Evolutionary conservation across 805 yeast species (phyloP), one percentile per base, ranked within the genome.

Genomic region (Teunomyces stri): DNA sequence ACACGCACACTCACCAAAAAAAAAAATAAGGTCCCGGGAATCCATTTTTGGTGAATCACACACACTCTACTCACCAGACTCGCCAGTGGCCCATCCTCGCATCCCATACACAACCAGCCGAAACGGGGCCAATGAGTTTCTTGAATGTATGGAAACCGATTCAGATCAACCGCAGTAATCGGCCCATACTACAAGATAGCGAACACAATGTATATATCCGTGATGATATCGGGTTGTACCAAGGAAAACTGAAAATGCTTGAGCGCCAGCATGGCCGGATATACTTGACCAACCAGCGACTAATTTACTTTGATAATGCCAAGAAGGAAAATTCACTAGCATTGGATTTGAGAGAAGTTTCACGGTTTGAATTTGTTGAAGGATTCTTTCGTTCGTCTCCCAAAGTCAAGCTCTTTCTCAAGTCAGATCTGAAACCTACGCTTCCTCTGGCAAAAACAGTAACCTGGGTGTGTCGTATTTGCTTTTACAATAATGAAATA

Each of bases 381-480:
- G 80, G 89, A 13, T 88, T 91, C 58, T 62, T 92, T 42, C 80
- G 84, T 51, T 79, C 90, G 4, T 86, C 94, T 10, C 89, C 97
- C 0, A 88, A 90, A 56, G 73, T 91, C n/a, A 79, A 69, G 52
- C 45, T 67, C 10, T 67, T 49, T 45, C 20, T 68, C 11, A 52
- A 51, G 37, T 53, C 18, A 9, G 44, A 30, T 16, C 31, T 20
- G 12, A 31, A 42, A n/a, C 29, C 44, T 16, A 42, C 25, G n/a
- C n/a, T 3, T 30, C 37, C 20, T 12, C 21, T 31, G 42, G 25
- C 45, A n/a, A 44, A 36, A 41, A 11, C 29, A 6, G 28, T 37
- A 1, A 37, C 40, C 5, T 92, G 99, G 99, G 76, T 78, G 1
- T 92, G 99, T 62, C 85, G 86, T n/a, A 91, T 94, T 3, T 92